A percentile compares a stretch with the other conserved stretches of the same genome.
Evolutionary conservation across 2,329 filamentous ascomycete genomes (phyloP).

Genomic region (Diplodia sapinea): DNA sequence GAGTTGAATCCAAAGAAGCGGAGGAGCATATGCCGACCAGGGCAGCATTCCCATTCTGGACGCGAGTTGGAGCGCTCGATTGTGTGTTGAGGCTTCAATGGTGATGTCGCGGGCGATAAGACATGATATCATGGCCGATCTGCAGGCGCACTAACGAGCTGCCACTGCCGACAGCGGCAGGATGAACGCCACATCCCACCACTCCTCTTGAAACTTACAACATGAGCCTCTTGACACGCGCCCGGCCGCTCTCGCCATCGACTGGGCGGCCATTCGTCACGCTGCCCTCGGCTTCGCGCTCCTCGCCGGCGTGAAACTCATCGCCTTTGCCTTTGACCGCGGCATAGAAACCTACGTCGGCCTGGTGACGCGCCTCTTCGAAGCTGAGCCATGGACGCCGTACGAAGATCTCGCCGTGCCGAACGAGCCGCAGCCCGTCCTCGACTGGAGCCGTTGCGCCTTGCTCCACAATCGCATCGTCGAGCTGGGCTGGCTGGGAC

Average conservation of each 20-base stretch:
- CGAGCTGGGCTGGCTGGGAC: conserved; percentile 26
- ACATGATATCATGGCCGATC: too few relatives aligned
- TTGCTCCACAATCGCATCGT: conserved; percentile 20
- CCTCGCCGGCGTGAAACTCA: conserved; percentile 7
- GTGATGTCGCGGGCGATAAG: too few relatives aligned
- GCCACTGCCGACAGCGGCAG: not conserved
- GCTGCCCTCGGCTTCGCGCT: not conserved
- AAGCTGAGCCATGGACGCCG: not conserved
- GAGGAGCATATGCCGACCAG: too few relatives aligned
- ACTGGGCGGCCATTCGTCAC: not conserved
- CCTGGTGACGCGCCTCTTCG: not conserved
- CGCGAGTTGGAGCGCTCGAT: too few relatives aligned
- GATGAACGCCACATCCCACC: not conserved
- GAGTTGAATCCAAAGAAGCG: too few relatives aligned
- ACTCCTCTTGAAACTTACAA: not conserved
- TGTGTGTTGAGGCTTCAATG: too few relatives aligned
- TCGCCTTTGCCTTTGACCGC: not conserved
- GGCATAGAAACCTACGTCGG: not conserved
- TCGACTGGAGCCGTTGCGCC: conserved; percentile 22
- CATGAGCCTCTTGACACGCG: not conserved
- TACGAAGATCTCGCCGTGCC: conserved; percentile 2
- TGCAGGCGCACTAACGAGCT: too few relatives aligned
- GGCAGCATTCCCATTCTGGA: too few relatives aligned
- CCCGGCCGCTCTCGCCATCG: not conserved
- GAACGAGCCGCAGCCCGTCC: not conserved